A percentile compares a stretch with the other conserved stretches of the same genome.
Evolutionary conservation across 257 asterid species (phyloP).

Genomic region (Solanum neorickii): DNA sequence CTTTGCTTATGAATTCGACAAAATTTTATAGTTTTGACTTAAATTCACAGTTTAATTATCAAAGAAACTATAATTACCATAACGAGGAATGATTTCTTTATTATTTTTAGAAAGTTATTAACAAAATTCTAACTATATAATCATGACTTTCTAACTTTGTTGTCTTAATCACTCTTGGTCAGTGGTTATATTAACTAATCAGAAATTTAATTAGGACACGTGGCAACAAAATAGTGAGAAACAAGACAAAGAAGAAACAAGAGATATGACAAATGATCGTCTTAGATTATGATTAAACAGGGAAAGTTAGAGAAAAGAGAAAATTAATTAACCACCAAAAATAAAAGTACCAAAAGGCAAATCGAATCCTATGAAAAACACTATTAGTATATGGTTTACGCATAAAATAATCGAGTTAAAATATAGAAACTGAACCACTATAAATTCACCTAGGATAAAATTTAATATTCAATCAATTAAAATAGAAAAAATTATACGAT

Average conservation of each 20-base stretch:
- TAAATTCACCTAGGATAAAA: background rate
- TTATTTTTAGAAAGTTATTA: background rate
- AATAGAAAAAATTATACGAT: background rate
- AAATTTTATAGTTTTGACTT: background rate
- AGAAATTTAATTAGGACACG: background rate
- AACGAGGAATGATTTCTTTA: background rate
- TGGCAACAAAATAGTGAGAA: background rate
- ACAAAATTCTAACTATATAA: background rate
- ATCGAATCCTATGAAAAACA: conserved; percentile 17
- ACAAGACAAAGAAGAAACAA: conserved; percentile 4
- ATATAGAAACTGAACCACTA: background rate
- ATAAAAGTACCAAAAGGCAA: conserved; percentile 8
- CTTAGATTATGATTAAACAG: background rate
- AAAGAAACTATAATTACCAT: background rate
- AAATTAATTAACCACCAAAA: background rate
- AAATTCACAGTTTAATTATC: background rate
- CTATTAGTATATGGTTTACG: background rate
- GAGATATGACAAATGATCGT: background rate
- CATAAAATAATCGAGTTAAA: background rate
- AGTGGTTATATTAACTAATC: background rate
- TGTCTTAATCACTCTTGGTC: background rate
- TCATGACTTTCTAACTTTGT: background rate
- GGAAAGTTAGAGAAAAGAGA: background rate
- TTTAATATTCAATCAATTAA: background rate
- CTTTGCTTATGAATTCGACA: background rate